A percentile compares a stretch with the other conserved stretches of the same genome.
These are phyloP conservation scores for Kalmusia sp. DNA, from an alignment of 2,329 filamentous ascomycete species.

Conservation along the genomic window DNA sequence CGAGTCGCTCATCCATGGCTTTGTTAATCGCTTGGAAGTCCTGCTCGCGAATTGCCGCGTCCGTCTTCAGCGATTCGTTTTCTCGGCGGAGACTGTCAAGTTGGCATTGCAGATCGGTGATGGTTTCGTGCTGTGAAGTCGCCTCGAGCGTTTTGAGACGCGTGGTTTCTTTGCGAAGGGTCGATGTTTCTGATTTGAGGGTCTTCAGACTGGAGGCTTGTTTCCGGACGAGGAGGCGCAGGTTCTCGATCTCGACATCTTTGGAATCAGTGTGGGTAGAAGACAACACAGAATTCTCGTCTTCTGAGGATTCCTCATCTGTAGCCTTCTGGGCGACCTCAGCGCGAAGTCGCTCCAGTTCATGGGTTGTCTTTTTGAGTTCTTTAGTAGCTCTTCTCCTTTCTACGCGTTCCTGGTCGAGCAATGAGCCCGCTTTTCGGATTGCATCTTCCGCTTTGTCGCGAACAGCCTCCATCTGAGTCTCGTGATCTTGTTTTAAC, in stretches of 20 bases:
- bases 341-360: constrained; percentile 27
- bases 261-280: constrained; percentile 22
- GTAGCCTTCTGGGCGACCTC: constrained; percentile 17
- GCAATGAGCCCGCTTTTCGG: constrained; percentile 38
- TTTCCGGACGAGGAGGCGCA: constrained; percentile 34
- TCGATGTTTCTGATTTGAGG: constrained; percentile 26
- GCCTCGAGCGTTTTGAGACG: constrained; percentile 13
- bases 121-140: neutral
- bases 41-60: constrained; percentile 25
- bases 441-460: constrained; percentile 45
- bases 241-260: constrained; percentile 33
- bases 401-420: constrained; percentile 42
- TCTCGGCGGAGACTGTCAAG: constrained; percentile 19
- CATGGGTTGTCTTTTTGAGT: constrained; percentile 28
- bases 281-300: constrained; percentile 17
- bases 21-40: constrained; percentile 40
- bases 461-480: constrained; percentile 35
- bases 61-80: constrained; percentile 27
- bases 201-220: constrained; percentile 33
- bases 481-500: constrained; percentile 33
- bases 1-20: constrained; percentile 43
- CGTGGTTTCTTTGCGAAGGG: constrained; percentile 27
- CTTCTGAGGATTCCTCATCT: constrained; percentile 22
- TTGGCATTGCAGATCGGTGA: constrained; percentile 17
- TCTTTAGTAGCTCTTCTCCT: constrained; percentile 37